Evolutionary conservation across 2,329 filamentous ascomycete genomes (phyloP), one percentile per base, ranked within the genome.

Genomic region (Chrysosphaeria jannelii): DNA sequence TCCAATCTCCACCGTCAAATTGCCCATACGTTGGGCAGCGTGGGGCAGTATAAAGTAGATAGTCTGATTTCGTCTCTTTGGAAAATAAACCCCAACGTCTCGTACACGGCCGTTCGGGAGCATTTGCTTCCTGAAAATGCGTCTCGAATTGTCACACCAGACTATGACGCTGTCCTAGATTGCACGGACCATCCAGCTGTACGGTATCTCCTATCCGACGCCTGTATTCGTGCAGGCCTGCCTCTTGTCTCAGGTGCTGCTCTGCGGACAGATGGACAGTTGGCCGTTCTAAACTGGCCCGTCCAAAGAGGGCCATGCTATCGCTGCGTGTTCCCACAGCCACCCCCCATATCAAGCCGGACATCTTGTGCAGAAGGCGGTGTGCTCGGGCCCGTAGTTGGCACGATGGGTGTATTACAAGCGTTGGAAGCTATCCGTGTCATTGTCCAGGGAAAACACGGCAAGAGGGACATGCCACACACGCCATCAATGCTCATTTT

Each of bases 1-100:
- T 90, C 78, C 14, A 97, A 97, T 39, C 52, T 97, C 9, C 85
- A 93, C 47, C 66, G 85, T 1, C 85, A 97, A 44, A 63, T 93
- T 23, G 57, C 78, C 15, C 81, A 97, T 40, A 55, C 56, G 3
- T 71, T 64, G 0, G 47, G 50, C 3, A 59, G 61, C 24, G 61
- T 88, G 4, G 74, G 74, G 8, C 59, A 59, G 48, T 53, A 50
- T 27, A 93, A 93, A 44, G 76, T 85, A 3, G 61, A 76, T 26
- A 89, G 75, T 38, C 69, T 68, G 4, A 52, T 66, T 25, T 40
- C 49, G 10, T 64, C 55, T 34, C 40, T 74, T 4, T 46, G 44
- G 2, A 29, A 62, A 8, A 46, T 89, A 9, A 91, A 91, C 36
- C 69, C 74, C 0, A 50, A 58, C 8, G 50, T 72, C 10, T 55